Percentiles rank a stretch among this genome's conserved stretches.
phyloP scores from a whole-genome alignment of 2,329 filamentous ascomycete genomes.

The Fusarium sp. region DNA sequence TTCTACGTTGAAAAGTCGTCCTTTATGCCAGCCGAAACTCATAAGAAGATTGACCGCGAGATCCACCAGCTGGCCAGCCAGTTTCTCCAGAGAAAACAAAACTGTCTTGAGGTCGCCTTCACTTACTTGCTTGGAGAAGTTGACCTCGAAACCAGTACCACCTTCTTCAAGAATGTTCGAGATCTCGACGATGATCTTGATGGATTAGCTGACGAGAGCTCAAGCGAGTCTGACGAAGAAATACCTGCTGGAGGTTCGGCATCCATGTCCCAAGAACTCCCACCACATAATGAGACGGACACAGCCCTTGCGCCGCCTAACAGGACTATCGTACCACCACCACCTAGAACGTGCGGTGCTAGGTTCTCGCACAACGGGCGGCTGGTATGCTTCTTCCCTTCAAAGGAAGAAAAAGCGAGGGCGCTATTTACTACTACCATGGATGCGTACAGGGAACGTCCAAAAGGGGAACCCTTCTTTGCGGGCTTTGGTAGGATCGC shows the following conservation, averaged over 20 bases:
- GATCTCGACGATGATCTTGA: constrained; percentile 73
- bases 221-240: constrained; percentile 82
- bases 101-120: constrained; percentile 74
- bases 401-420: constrained; percentile 74
- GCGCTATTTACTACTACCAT: constrained; percentile 64
- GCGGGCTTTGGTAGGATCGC: constrained; percentile 71
- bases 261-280: constrained; percentile 75
- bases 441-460: constrained; percentile 63
- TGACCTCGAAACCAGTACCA: constrained; percentile 72
- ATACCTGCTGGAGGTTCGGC: constrained; percentile 68
- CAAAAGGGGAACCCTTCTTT: constrained; percentile 70
- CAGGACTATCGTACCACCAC: constrained; percentile 69
- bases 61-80: constrained; percentile 70
- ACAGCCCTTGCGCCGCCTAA: constrained; percentile 67
- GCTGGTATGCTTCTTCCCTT: constrained; percentile 78
- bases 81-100: constrained; percentile 71
- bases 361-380: constrained; percentile 75
- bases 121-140: constrained; percentile 76
- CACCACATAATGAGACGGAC: constrained; percentile 68
- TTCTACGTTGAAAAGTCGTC: constrained; percentile 75
- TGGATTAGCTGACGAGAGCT: constrained; percentile 80
- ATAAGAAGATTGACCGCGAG: constrained; percentile 67
- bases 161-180: constrained; percentile 75
- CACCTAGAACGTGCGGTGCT: constrained; percentile 72
- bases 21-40: constrained; percentile 71